Evolutionary conservation across 371 early-diverging fungal genomes (phyloP).

Genomic region (Mucor racemosus): DNA sequence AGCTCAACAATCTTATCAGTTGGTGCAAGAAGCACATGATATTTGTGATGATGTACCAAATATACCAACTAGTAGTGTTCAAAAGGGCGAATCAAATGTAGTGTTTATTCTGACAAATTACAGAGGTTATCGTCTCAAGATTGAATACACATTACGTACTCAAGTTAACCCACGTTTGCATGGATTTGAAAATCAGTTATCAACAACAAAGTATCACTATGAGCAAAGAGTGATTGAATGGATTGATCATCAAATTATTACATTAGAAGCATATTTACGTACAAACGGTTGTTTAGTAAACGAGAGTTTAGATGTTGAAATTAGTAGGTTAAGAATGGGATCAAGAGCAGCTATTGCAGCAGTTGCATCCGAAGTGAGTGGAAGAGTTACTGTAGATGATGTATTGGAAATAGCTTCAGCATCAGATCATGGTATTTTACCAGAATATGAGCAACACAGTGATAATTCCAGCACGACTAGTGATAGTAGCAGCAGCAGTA

Average conservation of each 20-base stretch:
- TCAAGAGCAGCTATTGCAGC: slow-evolving; percentile 50
- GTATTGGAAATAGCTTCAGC: slow-evolving; percentile 38
- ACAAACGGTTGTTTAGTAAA: slow-evolving; percentile 39
- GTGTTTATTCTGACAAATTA: slow-evolving; percentile 34
- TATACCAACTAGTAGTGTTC: slow-evolving; percentile 26
- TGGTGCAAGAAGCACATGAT: slow-evolving; percentile 32
- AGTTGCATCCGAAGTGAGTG: slow-evolving; percentile 42
- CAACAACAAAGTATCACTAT: slow-evolving; percentile 36
- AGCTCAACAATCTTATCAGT: slow-evolving; percentile 26
- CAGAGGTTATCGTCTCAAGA: slow-evolving; percentile 42
- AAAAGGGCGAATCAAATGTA: slow-evolving; percentile 8
- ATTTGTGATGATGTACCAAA: slow-evolving; percentile 36
- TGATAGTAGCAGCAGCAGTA: slow-evolving; percentile 10
- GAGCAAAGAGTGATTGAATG: slow-evolving; percentile 52
- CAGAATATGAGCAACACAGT: slow-evolving; percentile 32
- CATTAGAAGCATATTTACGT: slow-evolving; percentile 38
- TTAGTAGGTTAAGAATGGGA: slow-evolving; percentile 45
- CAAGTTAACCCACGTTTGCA: slow-evolving; percentile 44
- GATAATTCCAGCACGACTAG: neutral
- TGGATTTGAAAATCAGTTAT: slow-evolving; percentile 39
- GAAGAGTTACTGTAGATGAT: slow-evolving; percentile 52
- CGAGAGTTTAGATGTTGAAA: slow-evolving; percentile 39
- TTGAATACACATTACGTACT: slow-evolving; percentile 44
- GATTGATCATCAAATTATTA: slow-evolving; percentile 46
- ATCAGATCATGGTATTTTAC: slow-evolving; percentile 36